These are phyloP conservation scores for Boletus speciosus DNA, from an alignment of 768 basidiomycete species.

Conservation along the genomic window DNA sequence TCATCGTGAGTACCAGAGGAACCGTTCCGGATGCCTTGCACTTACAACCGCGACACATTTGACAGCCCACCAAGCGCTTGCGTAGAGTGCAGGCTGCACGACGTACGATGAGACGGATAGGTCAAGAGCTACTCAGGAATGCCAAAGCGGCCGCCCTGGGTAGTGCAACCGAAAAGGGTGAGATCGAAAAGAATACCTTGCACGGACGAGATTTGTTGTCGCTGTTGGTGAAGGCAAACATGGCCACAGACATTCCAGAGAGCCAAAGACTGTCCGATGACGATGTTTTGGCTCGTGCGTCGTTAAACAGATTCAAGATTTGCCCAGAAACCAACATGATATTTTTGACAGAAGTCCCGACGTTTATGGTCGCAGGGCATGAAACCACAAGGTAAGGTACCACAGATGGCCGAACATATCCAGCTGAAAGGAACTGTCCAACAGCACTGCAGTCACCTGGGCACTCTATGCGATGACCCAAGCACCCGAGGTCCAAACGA, in stretches of 20 bases:
- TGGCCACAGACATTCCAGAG: neutral
- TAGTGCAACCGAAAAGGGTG: neutral
- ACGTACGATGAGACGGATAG: neutral
- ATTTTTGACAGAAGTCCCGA: neutral
- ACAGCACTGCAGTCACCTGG: neutral
- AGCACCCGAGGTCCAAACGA: neutral
- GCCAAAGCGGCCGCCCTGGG: neutral
- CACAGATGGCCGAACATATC: neutral
- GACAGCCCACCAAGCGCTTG: neutral
- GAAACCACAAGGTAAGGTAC: neutral
- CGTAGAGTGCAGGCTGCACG: neutral
- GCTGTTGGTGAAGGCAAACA: neutral
- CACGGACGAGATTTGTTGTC: neutral
- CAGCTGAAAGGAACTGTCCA: neutral
- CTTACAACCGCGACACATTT: neutral
- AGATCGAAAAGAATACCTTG: neutral
- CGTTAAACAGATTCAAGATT: neutral
- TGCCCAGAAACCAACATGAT: neutral
- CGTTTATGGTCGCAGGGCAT: neutral
- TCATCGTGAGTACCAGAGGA: neutral
- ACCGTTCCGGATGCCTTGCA: neutral
- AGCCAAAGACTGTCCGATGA: neutral
- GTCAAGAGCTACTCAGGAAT: neutral
- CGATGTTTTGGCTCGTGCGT: neutral
- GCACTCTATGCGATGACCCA: neutral